phyloP scores from a whole-genome alignment of 2,329 filamentous ascomycete genomes.

The Triangularia setosa region DNA sequence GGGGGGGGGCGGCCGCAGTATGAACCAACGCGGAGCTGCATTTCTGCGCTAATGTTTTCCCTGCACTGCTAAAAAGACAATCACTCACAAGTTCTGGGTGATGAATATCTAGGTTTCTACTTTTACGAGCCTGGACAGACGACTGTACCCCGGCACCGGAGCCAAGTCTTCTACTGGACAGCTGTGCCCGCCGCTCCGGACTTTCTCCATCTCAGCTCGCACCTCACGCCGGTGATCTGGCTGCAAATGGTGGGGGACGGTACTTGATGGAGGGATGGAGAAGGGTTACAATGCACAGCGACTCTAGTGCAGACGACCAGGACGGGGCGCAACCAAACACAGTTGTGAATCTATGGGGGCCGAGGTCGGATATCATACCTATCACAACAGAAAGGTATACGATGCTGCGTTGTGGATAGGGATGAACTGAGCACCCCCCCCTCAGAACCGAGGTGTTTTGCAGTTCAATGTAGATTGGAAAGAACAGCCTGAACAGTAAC shows the following conservation, averaged over 20 bases:
- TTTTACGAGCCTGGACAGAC: slow-evolving; percentile 8
- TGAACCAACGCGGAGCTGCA: not conserved
- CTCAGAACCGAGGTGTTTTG: not conserved
- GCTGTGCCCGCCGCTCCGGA: slow-evolving; percentile 5
- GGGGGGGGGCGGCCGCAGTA: no score
- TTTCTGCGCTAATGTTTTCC: not conserved
- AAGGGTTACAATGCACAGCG: not conserved
- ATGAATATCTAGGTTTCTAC: slow-evolving; percentile 12
- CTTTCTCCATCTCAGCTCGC: not conserved
- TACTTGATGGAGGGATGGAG: not conserved
- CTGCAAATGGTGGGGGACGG: not conserved
- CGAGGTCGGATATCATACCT: not conserved
- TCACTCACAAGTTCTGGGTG: not conserved
- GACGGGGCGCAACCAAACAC: not conserved
- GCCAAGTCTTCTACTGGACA: slow-evolving; percentile 17
- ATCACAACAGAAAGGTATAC: not conserved
- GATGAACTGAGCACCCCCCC: not conserved
- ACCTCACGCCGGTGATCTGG: not conserved
- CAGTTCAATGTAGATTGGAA: not conserved
- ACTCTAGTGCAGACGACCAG: not conserved
- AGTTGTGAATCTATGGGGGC: not conserved
- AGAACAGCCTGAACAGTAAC: slow-evolving; percentile 2
- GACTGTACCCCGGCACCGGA: slow-evolving; percentile 7
- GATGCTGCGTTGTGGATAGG: not conserved
- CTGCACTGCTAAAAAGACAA: not conserved